Base-by-base conservation (phyloP, 139 green algal genomes). In the Pleodorina starrii region DNA sequence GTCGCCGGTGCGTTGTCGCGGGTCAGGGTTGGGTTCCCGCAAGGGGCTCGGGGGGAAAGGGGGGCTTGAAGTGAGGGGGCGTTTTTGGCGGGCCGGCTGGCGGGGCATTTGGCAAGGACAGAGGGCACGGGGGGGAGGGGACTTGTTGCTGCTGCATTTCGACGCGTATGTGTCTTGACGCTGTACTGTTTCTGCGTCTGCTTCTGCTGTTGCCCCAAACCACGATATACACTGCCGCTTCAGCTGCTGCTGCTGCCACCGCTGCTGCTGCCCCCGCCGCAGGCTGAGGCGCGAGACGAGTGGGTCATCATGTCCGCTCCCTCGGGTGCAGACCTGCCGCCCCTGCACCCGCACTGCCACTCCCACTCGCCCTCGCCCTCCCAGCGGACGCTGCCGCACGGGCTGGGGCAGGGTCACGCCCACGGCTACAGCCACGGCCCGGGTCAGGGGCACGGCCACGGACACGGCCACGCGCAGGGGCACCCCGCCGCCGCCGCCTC, bases 221-320 rank as follows among this genome's bases (percentile, higher is more conserved):
- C n/a, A n/a, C n/a, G n/a, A n/a, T n/a, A n/a, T n/a, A n/a, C n/a
- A n/a, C n/a, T n/a, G n/a, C n/a, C n/a, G n/a, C 54, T 66, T 48
- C 5, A 29, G 68, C 35, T 76, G 68, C 9, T 76, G 25, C 19
- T 46, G 4, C 35, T 83, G 74, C 32, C 40, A 35, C 32, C 19
- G 29, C n/a, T 42, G 69, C 69, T 17, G 63, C 43, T 57, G 27
- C 46, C 29, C 35, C 27, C 29, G 19, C 29, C 32, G 42, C 60
- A 87, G 81, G 81, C 81, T 11, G 81, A 87, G 44, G 81, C 81
- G 0, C 60, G 81, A 1, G 81, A 87, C 60, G 81, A 87, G 54
- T 87, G 81, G 81, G 81, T 87, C 1, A 78, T 87, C 59, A 87
- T 87, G 81, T 29, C 59, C 1, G 57, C 59, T 2, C 79, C 79